Conservation (phyloP, 805 yeast genomes). For the Debaryomyces tyrocola region DNA sequence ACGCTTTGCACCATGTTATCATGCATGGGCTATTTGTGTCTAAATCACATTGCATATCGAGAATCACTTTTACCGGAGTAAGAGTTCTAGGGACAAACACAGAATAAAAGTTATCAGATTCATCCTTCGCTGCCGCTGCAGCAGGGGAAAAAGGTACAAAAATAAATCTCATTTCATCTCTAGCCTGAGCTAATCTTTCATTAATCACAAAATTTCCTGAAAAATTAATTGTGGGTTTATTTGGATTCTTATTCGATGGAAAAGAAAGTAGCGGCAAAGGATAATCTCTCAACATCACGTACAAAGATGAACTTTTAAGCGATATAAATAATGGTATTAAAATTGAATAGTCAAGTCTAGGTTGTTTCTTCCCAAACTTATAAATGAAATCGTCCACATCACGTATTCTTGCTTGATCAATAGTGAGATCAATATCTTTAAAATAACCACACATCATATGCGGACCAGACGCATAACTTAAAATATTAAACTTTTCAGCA, state of each 20-base stretch:
- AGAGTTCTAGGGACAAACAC: conserved; percentile 60
- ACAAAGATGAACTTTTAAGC: conserved; percentile 44
- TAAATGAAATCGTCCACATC: conserved; percentile 39
- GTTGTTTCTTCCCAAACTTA: conserved; percentile 48
- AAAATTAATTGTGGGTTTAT: conserved; percentile 27
- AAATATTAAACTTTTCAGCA: conserved; percentile 32
- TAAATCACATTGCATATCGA: conserved; percentile 48
- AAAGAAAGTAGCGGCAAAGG: conserved; percentile 59
- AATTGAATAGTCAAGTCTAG: conserved; percentile 54
- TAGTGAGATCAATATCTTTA: conserved; percentile 27
- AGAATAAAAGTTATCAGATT: conserved; percentile 53
- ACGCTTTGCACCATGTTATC: conserved; percentile 64
- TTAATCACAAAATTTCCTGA: conserved; percentile 54
- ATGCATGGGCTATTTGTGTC: conserved; percentile 48
- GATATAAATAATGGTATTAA: conserved; percentile 50
- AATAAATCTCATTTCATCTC: conserved; percentile 46
- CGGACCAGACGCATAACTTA: conserved; percentile 35
- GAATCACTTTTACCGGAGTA: conserved; percentile 58
- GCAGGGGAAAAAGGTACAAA: conserved; percentile 63
- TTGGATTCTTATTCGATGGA: conserved; percentile 29
- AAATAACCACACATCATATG: conserved; percentile 30
- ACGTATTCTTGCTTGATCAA: conserved; percentile 26
- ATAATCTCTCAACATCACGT: conserved; percentile 52
- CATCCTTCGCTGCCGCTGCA: conserved; percentile 31
- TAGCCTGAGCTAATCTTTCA: conserved; percentile 49